These are phyloP conservation scores for Colletotrichum destructivum DNA, from an alignment of 2,329 filamentous ascomycete genomes.

Conservation along the genomic window DNA sequence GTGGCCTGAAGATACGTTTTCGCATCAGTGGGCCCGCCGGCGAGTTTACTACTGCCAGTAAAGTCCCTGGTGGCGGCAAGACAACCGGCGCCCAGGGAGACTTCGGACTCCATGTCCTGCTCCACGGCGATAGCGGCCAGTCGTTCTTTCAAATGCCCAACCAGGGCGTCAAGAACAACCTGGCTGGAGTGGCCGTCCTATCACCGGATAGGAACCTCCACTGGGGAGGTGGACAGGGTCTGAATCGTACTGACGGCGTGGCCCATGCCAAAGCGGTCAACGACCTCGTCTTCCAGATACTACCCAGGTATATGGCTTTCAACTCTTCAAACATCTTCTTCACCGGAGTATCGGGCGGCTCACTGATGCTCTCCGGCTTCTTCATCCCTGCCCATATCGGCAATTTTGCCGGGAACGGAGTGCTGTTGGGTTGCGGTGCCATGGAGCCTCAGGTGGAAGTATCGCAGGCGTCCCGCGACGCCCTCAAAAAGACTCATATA, in stretches of 20 bases:
- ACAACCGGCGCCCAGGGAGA: constrained; percentile 48
- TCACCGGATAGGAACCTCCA: constrained; percentile 69
- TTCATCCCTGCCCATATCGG: constrained; percentile 70
- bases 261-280: constrained; percentile 71
- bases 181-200: constrained; percentile 67
- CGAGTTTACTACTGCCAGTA: constrained; percentile 65
- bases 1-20: constrained; percentile 68
- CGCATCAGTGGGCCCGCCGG: constrained; percentile 68
- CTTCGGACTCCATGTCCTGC: constrained; percentile 69
- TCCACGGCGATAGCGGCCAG: constrained; percentile 73
- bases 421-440: constrained; percentile 70
- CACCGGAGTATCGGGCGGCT: constrained; percentile 70
- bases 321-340: constrained; percentile 68
- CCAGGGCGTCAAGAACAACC: constrained; percentile 63
- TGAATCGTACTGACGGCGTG: constrained; percentile 68
- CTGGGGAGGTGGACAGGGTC: constrained; percentile 69
- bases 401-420: constrained; percentile 64
- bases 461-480: constrained; percentile 55
- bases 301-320: constrained; percentile 69
- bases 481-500: constrained; percentile 63
- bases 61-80: constrained; percentile 54
- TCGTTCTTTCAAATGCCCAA: constrained; percentile 73
- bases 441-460: constrained; percentile 69
- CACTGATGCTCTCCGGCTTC: constrained; percentile 68
- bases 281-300: constrained; percentile 62